Evolutionary conservation across 2,329 filamentous ascomycete genomes (phyloP).

Genomic region (Xenosphaeropsis pyriputrescens): DNA sequence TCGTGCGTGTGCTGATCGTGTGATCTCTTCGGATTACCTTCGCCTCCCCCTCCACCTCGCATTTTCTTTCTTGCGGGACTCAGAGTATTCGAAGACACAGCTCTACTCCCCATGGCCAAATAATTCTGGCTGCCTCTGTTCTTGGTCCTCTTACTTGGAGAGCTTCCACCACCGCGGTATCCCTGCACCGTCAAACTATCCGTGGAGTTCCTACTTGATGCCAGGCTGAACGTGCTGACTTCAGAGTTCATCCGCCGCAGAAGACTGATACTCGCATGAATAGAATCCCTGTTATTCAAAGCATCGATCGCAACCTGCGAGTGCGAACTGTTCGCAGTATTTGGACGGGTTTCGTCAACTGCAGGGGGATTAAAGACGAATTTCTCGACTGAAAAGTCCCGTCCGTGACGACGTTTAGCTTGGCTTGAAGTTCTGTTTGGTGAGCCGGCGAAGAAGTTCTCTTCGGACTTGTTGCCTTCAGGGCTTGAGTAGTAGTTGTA

Average conservation of each 20-base stretch:
- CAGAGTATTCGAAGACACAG: too few relatives aligned
- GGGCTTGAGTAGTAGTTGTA: constrained; percentile 8
- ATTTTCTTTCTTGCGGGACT: too few relatives aligned
- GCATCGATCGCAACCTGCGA: constrained; percentile 3
- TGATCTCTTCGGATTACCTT: too few relatives aligned
- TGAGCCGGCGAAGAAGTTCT: constrained; percentile 7
- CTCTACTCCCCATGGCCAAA: constrained; percentile 1
- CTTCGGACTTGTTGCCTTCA: constrained; percentile 6
- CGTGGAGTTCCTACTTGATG: not conserved
- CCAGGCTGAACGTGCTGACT: constrained; percentile 3
- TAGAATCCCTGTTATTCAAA: constrained; percentile 1
- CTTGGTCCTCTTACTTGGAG: not conserved
- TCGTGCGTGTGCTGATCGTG: too few relatives aligned
- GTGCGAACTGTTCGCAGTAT: too few relatives aligned
- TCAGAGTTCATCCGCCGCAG: constrained; percentile 10
- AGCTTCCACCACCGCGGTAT: not conserved
- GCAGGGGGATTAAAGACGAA: not conserved
- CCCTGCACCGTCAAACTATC: not conserved
- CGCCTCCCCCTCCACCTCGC: too few relatives aligned
- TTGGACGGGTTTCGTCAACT: not conserved
- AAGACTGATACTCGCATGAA: constrained; percentile 5
- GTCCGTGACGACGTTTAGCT: constrained; percentile 6
- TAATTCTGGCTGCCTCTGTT: constrained; percentile 5
- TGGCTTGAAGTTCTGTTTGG: not conserved
- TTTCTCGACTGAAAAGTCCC: constrained; percentile 4